Percentiles rank a stretch among this genome's conserved stretches.
These are phyloP conservation scores for Erythrophleum ivorense DNA, from an alignment of 331 rosid species.

Conservation along the genomic window DNA sequence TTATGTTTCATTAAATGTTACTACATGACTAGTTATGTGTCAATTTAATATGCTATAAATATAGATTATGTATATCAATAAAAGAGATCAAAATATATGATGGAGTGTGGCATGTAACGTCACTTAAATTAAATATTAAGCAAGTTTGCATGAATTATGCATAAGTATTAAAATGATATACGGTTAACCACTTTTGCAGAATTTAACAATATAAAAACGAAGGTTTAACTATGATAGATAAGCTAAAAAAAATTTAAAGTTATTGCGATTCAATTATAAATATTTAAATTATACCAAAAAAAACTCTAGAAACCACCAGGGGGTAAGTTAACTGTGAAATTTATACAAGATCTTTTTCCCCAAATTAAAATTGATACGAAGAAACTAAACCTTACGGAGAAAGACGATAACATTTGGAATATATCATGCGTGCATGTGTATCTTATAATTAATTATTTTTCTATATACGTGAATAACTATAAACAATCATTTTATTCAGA, in stretches of 20 bases:
- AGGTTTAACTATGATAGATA: background rate
- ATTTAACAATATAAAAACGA: background rate
- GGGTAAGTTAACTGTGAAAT: background rate
- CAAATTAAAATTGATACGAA: background rate
- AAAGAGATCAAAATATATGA: too few relatives aligned
- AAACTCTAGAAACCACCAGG: background rate
- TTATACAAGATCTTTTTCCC: background rate
- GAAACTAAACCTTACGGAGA: background rate
- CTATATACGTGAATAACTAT: background rate
- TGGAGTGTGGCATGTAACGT: too few relatives aligned
- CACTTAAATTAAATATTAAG: too few relatives aligned
- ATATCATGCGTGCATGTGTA: slow-evolving; percentile 18
- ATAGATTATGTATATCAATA: too few relatives aligned
- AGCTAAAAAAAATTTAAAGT: background rate
- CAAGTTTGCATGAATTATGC: too few relatives aligned
- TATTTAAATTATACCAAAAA: background rate
- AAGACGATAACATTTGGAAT: background rate
- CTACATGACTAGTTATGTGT: too few relatives aligned
- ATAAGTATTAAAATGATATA: background rate
- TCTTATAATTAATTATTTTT: background rate
- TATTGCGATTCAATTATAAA: background rate
- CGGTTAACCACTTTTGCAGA: background rate
- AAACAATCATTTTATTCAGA: background rate
- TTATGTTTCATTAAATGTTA: too few relatives aligned
- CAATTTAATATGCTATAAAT: too few relatives aligned